These are phyloP conservation scores for Mediolabrus comicus DNA, from an alignment of 108 stramenopile species.

Conservation along the genomic window DNA sequence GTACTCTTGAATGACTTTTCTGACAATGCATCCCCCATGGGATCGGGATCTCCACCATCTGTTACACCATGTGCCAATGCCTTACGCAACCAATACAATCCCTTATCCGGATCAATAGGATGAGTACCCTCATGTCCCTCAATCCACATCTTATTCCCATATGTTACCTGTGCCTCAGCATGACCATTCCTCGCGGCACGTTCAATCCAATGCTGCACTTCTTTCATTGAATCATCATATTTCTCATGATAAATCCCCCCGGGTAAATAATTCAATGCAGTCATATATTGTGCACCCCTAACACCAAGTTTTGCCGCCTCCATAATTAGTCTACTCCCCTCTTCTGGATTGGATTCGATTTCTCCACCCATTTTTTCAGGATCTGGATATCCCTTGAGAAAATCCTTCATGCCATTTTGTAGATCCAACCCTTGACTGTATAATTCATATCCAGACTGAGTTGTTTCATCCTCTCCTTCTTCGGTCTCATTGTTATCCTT, in stretches of 20 bases:
- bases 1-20: too few relatives aligned
- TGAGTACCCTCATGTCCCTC: background rate
- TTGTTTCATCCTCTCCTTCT: conserved; percentile 1
- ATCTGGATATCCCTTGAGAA: background rate
- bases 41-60: too few relatives aligned
- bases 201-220: background rate
- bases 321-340: background rate
- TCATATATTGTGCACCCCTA: background rate
- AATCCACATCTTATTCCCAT: background rate
- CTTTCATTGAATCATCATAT: background rate
- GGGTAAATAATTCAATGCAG: background rate
- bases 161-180: background rate
- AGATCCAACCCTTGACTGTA: background rate
- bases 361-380: background rate
- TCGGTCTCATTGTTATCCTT: too few relatives aligned
- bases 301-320: background rate
- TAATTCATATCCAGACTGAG: background rate
- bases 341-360: background rate
- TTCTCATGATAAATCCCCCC: background rate
- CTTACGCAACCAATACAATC: too few relatives aligned
- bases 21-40: too few relatives aligned
- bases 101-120: too few relatives aligned
- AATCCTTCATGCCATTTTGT: background rate
- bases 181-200: background rate
- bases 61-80: too few relatives aligned